Base-by-base conservation (phyloP, 306 rosid species). In the Casuarina cunninghamiana region DNA sequence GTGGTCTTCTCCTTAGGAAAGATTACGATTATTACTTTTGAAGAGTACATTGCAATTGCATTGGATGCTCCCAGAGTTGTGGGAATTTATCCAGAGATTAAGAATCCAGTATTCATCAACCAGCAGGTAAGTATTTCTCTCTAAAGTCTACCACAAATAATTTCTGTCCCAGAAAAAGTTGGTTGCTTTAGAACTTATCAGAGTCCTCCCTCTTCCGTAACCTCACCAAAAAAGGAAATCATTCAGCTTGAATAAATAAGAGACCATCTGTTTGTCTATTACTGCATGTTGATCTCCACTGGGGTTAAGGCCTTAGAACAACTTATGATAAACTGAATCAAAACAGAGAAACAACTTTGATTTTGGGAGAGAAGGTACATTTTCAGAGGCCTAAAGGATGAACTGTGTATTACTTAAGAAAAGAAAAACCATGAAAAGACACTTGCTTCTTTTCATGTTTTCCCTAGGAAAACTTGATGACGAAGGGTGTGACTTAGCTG, bases 11-110 rank as follows among this genome's bases (percentile, higher is more conserved):
- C 75, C 62, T 79, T 91, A 93, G 99, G 99, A 73, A 85, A 88
- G 75, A 89, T 80, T 83, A 67, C 84, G 42, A 92, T 95, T 39
- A 87, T 91, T 77, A 93, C 99, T 81, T 95, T 95, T 69, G 94
- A 95, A 83, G 99, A 93, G 82, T 95, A 60, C 88, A 91, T 95
- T 83, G 63, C 89, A 62, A 90, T 95, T 70, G 97, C 97, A 77
- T 76, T 95, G 81, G 89, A 91, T 35, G 96, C 97, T 43, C 83
- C 86, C 78, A 91, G 97, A 83, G 90, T 95, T 73, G 97, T 95
- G 78, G 99, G 99, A 89, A 90, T 95, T 81, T 95, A 95, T 79
- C 97, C 99, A 10, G 99, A 95, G 89, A 89, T 95, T 57, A 95
- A 95, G 86, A 83, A 81, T 75, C 97, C 99, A 38, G 94, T 93